phyloP scores from a whole-genome alignment of 441 rosid genomes.

The Arabidopsis hybrid region DNA sequence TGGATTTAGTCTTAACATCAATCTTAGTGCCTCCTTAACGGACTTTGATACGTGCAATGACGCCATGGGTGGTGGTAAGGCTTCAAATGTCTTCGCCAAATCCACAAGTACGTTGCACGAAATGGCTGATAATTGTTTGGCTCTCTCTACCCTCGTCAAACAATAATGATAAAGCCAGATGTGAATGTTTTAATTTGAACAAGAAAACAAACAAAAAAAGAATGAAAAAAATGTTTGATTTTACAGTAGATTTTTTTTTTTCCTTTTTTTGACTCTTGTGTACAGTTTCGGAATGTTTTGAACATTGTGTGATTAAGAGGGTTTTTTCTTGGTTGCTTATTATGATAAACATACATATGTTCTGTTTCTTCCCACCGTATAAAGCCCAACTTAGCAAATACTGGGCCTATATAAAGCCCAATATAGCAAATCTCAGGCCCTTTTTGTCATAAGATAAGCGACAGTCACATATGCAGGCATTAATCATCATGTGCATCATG shows the following conservation, averaged over 20 bases:
- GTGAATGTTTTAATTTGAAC: neutral
- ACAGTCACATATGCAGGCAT: conserved; percentile 23
- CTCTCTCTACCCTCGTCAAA: conserved; percentile 37
- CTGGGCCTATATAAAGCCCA: conserved; percentile 14
- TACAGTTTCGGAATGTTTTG: conserved; percentile 8
- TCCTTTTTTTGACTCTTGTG: neutral
- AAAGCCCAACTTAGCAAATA: conserved; percentile 13
- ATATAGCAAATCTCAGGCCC: neutral
- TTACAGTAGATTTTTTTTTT: neutral
- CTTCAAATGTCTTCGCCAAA: conserved; percentile 15
- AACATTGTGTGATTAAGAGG: neutral
- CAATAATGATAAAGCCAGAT: conserved; percentile 14
- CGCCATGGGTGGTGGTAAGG: conserved; percentile 7
- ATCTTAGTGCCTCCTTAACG: conserved; percentile 44
- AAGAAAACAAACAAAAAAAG: neutral
- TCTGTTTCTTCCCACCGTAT: conserved; percentile 5
- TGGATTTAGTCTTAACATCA: conserved; percentile 33
- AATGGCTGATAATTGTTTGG: conserved; percentile 43
- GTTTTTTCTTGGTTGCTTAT: neutral
- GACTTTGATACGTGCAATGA: conserved; percentile 45
- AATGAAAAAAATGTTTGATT: neutral
- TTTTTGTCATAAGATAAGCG: neutral
- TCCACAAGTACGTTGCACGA: conserved; percentile 34
- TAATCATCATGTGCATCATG: conserved; percentile 35
- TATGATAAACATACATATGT: neutral